Conservation (phyloP, 805 yeast genomes). For the Lachancea dasiensis region DNA sequence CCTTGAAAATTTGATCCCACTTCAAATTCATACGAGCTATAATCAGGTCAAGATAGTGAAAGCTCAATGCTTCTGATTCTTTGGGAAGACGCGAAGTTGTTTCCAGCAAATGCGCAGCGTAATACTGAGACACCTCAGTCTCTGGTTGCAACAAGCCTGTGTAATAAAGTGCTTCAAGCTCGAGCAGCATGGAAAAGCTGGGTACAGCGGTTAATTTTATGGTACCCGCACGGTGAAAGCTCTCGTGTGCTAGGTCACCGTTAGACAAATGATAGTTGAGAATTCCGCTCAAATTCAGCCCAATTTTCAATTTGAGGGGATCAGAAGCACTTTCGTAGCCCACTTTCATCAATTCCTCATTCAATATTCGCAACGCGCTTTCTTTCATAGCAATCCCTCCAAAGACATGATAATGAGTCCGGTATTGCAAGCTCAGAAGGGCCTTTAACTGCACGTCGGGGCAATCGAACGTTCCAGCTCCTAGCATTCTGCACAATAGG, state of each 20-base stretch:
- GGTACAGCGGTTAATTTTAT: slow-evolving; percentile 8
- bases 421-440: slow-evolving; percentile 25
- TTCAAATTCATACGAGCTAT: slow-evolving; percentile 14
- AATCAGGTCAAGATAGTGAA: slow-evolving; percentile 21
- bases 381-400: slow-evolving; percentile 11
- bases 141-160: slow-evolving; percentile 18
- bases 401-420: slow-evolving; percentile 25
- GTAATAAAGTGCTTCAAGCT: slow-evolving; percentile 6
- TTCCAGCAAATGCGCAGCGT: slow-evolving; percentile 11
- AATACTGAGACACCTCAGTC: slow-evolving; percentile 12
- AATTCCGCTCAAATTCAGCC: slow-evolving; percentile 19
- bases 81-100: slow-evolving; percentile 18
- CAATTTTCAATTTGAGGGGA: slow-evolving; percentile 15
- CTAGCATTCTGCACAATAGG: slow-evolving; percentile 23
- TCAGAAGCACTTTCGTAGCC: slow-evolving; percentile 3
- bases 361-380: slow-evolving; percentile 16
- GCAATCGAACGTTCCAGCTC: slow-evolving; percentile 22
- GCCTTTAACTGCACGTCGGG: slow-evolving; percentile 18
- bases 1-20: slow-evolving; percentile 1
- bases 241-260: slow-evolving; percentile 7
- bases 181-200: slow-evolving; percentile 15
- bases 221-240: slow-evolving; percentile 9
- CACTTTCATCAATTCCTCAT: slow-evolving; percentile 17
- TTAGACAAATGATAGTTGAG: slow-evolving; percentile 13
- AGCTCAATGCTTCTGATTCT: slow-evolving; percentile 22